These are phyloP conservation scores for Sequoiadendron giganteum DNA, from an alignment of 75 land plant genomes.

Conservation along the genomic window DNA sequence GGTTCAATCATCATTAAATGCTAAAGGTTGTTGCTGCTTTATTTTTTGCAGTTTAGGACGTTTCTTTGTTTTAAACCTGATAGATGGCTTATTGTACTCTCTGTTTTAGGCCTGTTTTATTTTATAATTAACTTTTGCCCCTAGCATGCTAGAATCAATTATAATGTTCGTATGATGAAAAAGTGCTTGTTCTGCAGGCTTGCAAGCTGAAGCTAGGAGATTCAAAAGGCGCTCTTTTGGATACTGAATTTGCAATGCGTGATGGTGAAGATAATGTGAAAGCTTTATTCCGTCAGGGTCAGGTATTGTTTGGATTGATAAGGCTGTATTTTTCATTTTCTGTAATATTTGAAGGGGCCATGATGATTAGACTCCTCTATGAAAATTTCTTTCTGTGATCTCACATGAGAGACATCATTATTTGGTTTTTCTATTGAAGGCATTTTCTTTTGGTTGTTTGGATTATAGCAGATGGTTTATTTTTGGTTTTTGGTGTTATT, in stretches of 20 bases:
- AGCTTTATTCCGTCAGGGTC: slow-evolving; percentile 95
- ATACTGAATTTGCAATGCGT: slow-evolving; percentile 91
- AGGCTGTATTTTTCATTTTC: not conserved
- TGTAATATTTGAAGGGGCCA: not conserved
- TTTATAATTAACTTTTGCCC: not conserved
- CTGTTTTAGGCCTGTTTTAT: not conserved
- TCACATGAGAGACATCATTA: not conserved
- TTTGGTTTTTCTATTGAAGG: not conserved
- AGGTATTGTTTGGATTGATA: slow-evolving; percentile 42
- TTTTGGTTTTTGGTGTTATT: not conserved
- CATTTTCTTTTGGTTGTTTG: not conserved
- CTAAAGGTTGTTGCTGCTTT: not conserved
- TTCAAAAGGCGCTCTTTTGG: slow-evolving; percentile 82
- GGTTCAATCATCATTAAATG: not conserved
- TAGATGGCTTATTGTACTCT: not conserved
- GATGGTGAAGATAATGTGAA: slow-evolving; percentile 84
- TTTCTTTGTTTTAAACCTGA: not conserved
- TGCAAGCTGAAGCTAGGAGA: slow-evolving; percentile 93
- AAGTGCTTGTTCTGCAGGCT: slow-evolving; percentile 48
- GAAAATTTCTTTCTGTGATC: not conserved
- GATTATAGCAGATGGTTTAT: not conserved
- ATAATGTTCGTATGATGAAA: not conserved
- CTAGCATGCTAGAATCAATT: not conserved
- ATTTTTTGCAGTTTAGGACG: not conserved
- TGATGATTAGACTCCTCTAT: not conserved